phyloP scores from a whole-genome alignment of 345 rosid species.

The Luvunga scandens region DNA sequence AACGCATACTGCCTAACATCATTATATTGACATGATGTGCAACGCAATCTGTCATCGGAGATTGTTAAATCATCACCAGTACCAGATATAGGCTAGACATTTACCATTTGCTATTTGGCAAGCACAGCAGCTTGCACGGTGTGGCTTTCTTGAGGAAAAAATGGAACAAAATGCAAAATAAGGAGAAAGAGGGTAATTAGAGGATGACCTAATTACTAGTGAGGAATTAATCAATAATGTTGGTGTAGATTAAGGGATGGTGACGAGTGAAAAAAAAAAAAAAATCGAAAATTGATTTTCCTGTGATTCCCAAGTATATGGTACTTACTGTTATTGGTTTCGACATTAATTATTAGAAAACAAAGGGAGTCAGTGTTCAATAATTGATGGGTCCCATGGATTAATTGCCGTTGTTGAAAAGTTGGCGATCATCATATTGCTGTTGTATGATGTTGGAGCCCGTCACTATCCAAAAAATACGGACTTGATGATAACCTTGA shows the following conservation, averaged over 20 bases:
- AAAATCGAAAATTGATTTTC: no score
- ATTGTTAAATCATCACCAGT: not conserved
- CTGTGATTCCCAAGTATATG: no score
- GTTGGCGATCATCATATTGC: not conserved
- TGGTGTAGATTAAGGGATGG: no score
- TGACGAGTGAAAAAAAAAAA: no score
- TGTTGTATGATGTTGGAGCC: not conserved
- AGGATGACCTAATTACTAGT: not conserved
- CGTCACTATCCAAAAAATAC: not conserved
- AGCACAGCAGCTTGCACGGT: no score
- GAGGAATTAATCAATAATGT: not conserved
- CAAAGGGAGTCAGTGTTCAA: constrained; percentile 14
- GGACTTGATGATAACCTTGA: not conserved
- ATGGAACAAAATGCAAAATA: no score
- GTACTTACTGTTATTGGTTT: not conserved
- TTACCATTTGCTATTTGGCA: no score
- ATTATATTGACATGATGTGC: not conserved
- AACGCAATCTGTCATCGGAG: not conserved
- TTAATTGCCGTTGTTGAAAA: constrained; percentile 11
- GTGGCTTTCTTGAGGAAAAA: not conserved
- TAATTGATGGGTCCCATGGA: constrained; percentile 14
- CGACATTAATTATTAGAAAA: not conserved
- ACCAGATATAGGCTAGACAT: no score
- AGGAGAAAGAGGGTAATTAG: not conserved
- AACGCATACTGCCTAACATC: not conserved